phyloP scores from a whole-genome alignment of 2,329 filamentous ascomycete species.

The Sporothrix variecibatus region DNA sequence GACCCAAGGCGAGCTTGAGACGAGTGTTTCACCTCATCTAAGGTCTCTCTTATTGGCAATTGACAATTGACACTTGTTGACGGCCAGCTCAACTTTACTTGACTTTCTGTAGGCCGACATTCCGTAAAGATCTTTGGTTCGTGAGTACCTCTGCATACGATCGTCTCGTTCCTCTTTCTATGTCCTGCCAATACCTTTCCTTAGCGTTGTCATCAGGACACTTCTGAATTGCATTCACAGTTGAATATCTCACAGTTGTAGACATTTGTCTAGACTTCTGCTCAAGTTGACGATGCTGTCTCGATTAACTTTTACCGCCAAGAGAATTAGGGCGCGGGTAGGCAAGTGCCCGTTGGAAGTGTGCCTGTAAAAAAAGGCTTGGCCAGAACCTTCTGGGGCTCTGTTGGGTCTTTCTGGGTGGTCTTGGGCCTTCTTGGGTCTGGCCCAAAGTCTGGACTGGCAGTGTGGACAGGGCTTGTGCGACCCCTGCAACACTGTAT shows the following conservation, averaged over 20 bases:
- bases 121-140: neutral
- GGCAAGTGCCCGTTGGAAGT: neutral
- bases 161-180: too few relatives aligned
- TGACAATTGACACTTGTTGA: neutral
- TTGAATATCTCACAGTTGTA: neutral
- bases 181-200: too few relatives aligned
- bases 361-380: neutral
- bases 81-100: neutral
- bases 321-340: neutral
- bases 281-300: neutral
- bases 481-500: neutral
- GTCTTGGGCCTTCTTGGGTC: neutral
- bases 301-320: slow-evolving; percentile 5
- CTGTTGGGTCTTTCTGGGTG: neutral
- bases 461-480: neutral
- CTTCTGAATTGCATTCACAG: neutral
- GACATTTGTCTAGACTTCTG: neutral
- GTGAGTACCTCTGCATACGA: neutral
- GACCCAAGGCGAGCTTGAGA: neutral
- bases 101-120: neutral
- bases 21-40: slow-evolving; percentile 5
- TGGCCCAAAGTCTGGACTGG: neutral
- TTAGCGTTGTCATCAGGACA: neutral
- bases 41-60: neutral
- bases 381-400: neutral